phyloP scores from a whole-genome alignment of 1,284 basidiomycete species.

The Sphaerobolus stellatus region DNA sequence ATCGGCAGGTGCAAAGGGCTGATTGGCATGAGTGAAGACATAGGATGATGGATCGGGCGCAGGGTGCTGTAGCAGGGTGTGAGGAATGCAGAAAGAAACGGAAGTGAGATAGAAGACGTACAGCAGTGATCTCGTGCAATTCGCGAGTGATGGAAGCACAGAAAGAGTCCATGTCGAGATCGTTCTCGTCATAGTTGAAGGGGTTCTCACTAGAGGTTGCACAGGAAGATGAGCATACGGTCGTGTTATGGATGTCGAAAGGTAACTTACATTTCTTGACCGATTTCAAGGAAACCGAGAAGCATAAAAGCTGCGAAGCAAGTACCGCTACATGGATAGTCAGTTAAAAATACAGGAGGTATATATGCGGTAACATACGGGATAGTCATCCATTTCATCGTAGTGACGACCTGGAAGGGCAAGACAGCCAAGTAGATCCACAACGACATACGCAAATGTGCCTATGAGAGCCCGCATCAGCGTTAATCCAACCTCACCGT shows the following conservation, averaged over 20 bases:
- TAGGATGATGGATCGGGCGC: conserved; percentile 49
- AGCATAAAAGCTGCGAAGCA: conserved; percentile 62
- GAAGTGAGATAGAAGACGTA: no score
- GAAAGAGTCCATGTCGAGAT: conserved; percentile 67
- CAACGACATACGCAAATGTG: conserved; percentile 10
- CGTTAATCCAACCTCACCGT: not conserved
- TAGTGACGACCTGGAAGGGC: conserved; percentile 62
- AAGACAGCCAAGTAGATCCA: conserved; percentile 64
- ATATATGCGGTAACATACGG: conserved; percentile 32
- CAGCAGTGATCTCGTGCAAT: conserved; percentile 66
- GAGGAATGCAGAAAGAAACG: no score
- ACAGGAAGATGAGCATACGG: not conserved
- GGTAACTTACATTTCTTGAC: conserved; percentile 57
- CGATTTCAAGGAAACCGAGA: conserved; percentile 69
- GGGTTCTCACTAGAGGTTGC: conserved; percentile 55
- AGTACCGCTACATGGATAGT: conserved; percentile 37
- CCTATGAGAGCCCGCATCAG: not conserved
- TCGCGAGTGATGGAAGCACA: conserved; percentile 61
- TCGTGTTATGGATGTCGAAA: not conserved
- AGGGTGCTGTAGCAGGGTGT: conserved; percentile 52
- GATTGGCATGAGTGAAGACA: conserved; percentile 56
- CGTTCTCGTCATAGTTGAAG: conserved; percentile 67
- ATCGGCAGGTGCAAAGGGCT: conserved; percentile 67
- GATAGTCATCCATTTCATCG: conserved; percentile 55
- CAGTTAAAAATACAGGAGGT: conserved; percentile 9